Evolutionary conservation across 257 asterid genomes (phyloP).

Genomic region (Solanum habrochaites): DNA sequence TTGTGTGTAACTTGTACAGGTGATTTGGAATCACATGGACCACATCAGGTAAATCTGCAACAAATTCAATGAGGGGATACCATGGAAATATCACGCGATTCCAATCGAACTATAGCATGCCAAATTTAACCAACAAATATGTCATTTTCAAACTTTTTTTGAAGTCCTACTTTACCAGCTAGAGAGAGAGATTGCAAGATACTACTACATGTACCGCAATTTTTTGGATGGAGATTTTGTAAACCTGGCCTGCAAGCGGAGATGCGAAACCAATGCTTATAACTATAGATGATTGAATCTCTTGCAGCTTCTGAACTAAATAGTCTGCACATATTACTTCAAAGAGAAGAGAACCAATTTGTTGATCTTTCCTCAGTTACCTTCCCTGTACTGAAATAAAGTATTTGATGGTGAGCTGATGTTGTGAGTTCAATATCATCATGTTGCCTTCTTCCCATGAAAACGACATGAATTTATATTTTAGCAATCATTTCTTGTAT

Average conservation of each 20-base stretch:
- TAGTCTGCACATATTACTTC: background rate
- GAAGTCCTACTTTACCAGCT: background rate
- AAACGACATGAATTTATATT: background rate
- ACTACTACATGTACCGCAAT: background rate
- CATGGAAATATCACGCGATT: background rate
- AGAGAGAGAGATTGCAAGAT: background rate
- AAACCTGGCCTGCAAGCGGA: background rate
- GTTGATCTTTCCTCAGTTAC: background rate
- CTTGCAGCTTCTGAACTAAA: background rate
- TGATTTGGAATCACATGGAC: background rate
- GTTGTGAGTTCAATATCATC: background rate
- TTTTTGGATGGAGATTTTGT: background rate
- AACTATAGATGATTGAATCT: background rate
- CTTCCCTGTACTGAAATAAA: background rate
- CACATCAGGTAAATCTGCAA: background rate
- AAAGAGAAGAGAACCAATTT: background rate
- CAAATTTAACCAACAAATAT: background rate
- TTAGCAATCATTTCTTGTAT: background rate
- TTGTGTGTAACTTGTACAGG: background rate
- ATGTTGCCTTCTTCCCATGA: background rate
- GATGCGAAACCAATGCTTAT: background rate
- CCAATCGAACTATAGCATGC: background rate
- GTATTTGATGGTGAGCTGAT: background rate
- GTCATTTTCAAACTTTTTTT: background rate
- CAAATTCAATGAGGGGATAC: background rate